Evolutionary conservation across 805 yeast species (phyloP).

Genomic region (Suhomyces tanzawaensis): DNA sequence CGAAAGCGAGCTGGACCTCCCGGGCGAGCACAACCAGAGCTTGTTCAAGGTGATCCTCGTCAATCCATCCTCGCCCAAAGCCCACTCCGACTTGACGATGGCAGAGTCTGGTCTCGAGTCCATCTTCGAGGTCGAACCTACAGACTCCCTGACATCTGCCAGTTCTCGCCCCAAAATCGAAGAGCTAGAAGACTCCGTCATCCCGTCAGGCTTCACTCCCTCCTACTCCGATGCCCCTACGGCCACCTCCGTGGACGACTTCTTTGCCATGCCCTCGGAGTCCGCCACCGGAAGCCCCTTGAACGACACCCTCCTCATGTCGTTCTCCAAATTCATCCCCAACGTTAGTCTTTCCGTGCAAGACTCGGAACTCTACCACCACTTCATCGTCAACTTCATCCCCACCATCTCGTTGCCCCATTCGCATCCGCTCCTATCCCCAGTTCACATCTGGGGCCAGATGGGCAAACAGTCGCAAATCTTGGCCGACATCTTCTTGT

Average conservation of each 20-base stretch:
- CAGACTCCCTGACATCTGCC: neutral
- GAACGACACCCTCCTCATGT: slow-evolving; percentile 1
- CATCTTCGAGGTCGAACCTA: neutral
- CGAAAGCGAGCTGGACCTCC: neutral
- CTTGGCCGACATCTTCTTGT: slow-evolving; percentile 42
- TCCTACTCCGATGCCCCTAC: neutral
- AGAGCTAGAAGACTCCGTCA: too few species aligned
- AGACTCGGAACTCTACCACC: slow-evolving; percentile 11
- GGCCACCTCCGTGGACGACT: neutral
- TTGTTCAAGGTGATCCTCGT: slow-evolving; percentile 8
- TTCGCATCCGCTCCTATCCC: slow-evolving; percentile 15
- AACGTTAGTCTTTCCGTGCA: slow-evolving; percentile 4
- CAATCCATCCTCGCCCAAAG: slow-evolving; percentile 4
- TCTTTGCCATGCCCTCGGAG: neutral
- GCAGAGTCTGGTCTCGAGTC: neutral
- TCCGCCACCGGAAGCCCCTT: neutral
- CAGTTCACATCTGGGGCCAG: slow-evolving; percentile 35
- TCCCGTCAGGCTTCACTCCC: too few species aligned
- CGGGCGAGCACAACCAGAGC: neutral
- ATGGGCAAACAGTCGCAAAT: slow-evolving; percentile 57
- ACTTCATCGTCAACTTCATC: slow-evolving; percentile 13
- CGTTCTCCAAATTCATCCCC: slow-evolving; percentile 8
- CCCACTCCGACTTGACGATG: slow-evolving; percentile 1
- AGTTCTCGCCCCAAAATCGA: neutral
- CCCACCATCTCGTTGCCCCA: slow-evolving; percentile 15